Evolutionary conservation across 1,284 basidiomycete genomes (phyloP).

Genomic region (Schizophyllum amplum): DNA sequence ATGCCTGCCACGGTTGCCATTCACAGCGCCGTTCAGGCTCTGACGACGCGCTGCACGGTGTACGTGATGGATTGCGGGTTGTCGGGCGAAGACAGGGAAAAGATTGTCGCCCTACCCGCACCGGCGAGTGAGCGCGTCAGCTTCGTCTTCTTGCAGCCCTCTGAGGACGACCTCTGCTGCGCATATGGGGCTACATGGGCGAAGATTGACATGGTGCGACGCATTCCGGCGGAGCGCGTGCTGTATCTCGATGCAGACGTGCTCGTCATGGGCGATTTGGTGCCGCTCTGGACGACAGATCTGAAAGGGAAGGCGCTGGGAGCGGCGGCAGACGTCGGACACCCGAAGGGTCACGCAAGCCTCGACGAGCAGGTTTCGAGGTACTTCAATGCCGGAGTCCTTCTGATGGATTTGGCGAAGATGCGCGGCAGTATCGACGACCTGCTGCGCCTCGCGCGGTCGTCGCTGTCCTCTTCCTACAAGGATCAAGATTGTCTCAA

Average conservation of each 20-base stretch:
- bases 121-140: conserved; percentile 31
- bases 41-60: conserved; percentile 33
- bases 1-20: conserved; percentile 43
- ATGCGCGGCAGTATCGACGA: conserved; percentile 20
- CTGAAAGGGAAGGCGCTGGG: conserved; percentile 32
- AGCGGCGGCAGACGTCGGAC: conserved; percentile 42
- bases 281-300: conserved; percentile 37
- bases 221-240: conserved; percentile 41
- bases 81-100: conserved; percentile 25
- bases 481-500: conserved; percentile 48
- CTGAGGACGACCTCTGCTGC: conserved; percentile 21
- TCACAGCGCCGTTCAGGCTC: conserved; percentile 30
- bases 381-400: conserved; percentile 52
- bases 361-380: neutral
- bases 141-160: conserved; percentile 21
- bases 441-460: conserved; percentile 19
- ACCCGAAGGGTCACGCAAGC: conserved; percentile 35
- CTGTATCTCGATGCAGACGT: conserved; percentile 49
- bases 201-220: conserved; percentile 38
- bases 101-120: conserved; percentile 26
- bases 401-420: conserved; percentile 40
- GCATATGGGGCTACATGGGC: conserved; percentile 33
- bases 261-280: conserved; percentile 34
- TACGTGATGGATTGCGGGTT: conserved; percentile 44
- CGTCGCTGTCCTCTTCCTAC: conserved; percentile 22